These are phyloP conservation scores for Lenzites betulinus DNA, from an alignment of 768 basidiomycete species.

Conservation along the genomic window DNA sequence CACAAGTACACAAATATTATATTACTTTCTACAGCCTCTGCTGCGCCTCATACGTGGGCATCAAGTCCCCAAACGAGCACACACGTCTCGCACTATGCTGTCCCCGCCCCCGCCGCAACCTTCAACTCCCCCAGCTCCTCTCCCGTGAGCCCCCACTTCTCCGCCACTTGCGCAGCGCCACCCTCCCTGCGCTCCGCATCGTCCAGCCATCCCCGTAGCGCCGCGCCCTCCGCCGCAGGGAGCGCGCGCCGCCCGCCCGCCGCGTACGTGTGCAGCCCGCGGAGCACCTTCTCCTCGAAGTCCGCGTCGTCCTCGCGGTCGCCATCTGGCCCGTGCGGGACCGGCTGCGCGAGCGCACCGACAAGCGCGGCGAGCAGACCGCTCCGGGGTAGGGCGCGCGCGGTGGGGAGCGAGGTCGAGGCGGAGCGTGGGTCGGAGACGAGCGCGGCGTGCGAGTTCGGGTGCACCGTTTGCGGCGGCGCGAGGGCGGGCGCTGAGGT, in stretches of 20 bases:
- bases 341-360: slow-evolving; percentile 51
- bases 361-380: slow-evolving; percentile 53
- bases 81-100: not conserved
- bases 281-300: slow-evolving; percentile 64
- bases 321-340: slow-evolving; percentile 69
- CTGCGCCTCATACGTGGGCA: too few relatives aligned
- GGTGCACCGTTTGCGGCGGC: slow-evolving; percentile 46
- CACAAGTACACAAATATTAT: too few relatives aligned
- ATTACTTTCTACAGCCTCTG: too few relatives aligned
- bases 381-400: slow-evolving; percentile 50
- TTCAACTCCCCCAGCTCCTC: slow-evolving; percentile 24
- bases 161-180: slow-evolving; percentile 23
- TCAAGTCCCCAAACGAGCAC: too few relatives aligned
- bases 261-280: slow-evolving; percentile 60
- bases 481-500: slow-evolving; percentile 4
- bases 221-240: slow-evolving; percentile 9
- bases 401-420: slow-evolving; percentile 50
- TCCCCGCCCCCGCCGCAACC: slow-evolving; percentile 6
- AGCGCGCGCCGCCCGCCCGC: slow-evolving; percentile 42
- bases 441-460: slow-evolving; percentile 73
- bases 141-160: slow-evolving; percentile 33
- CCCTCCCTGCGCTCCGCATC: slow-evolving; percentile 31
- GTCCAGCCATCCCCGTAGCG: slow-evolving; percentile 5
- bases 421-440: slow-evolving; percentile 55
- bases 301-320: slow-evolving; percentile 62